These are phyloP conservation scores for Mycena metata DNA, from an alignment of 768 basidiomycete species.

Conservation along the genomic window DNA sequence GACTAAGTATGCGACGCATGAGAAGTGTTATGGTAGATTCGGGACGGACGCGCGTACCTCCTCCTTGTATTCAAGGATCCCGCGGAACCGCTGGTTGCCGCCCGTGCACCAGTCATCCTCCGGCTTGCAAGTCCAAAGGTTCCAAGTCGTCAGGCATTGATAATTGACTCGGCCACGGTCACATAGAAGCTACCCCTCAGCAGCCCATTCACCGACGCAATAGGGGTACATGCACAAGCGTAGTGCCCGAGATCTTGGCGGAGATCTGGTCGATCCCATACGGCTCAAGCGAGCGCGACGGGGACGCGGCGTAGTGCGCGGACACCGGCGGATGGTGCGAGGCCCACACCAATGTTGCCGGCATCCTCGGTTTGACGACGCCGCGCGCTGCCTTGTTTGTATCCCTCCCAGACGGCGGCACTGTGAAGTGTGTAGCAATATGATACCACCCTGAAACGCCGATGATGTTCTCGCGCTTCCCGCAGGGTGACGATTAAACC, in stretches of 20 bases:
- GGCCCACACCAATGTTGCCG: too few relatives aligned
- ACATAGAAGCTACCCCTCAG: conserved; percentile 93
- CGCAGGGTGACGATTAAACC: too few relatives aligned
- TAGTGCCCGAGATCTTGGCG: conserved; percentile 91
- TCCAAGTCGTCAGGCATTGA: too few relatives aligned
- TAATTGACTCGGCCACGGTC: conserved; percentile 83
- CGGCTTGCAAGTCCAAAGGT: too few relatives aligned
- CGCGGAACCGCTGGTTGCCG: conserved; percentile 75
- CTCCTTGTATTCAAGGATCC: conserved; percentile 95
- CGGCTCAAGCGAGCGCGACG: conserved; percentile 77
- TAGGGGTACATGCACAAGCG: conserved; percentile 85
- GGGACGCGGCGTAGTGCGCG: conserved; percentile 84
- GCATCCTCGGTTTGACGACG: too few relatives aligned
- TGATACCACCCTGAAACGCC: too few relatives aligned
- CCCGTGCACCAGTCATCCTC: too few relatives aligned
- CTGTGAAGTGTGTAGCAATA: too few relatives aligned
- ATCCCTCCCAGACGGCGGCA: too few relatives aligned
- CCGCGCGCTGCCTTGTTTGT: too few relatives aligned
- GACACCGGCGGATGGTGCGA: conserved; percentile 98
- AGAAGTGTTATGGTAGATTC: not conserved
- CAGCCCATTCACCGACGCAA: conserved; percentile 92
- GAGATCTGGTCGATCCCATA: conserved; percentile 93
- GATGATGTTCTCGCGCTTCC: too few relatives aligned
- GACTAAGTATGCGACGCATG: conserved; percentile 57
- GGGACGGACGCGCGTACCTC: conserved; percentile 70